Conservation (phyloP, 2,329 filamentous ascomycete species). For the Pseudogymnoascus sp. region DNA sequence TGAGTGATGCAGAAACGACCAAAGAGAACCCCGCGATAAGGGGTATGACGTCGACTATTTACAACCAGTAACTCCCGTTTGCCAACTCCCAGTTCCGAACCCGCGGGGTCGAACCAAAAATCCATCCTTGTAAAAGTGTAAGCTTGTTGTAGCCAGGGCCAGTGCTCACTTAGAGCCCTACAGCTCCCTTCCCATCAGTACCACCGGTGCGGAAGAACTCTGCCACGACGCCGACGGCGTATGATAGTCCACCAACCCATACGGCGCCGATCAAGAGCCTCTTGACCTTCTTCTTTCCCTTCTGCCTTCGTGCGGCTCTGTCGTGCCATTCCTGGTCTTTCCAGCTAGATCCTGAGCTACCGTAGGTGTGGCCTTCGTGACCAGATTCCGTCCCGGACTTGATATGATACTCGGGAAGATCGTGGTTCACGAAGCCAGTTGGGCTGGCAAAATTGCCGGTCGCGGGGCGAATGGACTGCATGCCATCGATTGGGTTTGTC, state of each 20-base stretch:
- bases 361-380: conserved; percentile 40
- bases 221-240: conserved; percentile 48
- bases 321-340: conserved; percentile 19
- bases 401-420: conserved; percentile 35
- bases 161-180: conserved; percentile 20
- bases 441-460: conserved; percentile 54
- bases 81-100: background rate
- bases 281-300: conserved; percentile 31
- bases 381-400: conserved; percentile 37
- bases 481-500: conserved; percentile 47
- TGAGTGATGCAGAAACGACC: conserved; percentile 2
- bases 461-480: conserved; percentile 27
- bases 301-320: conserved; percentile 28
- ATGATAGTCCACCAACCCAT: conserved; percentile 47
- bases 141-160: background rate
- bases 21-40: conserved; percentile 4
- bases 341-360: conserved; percentile 30
- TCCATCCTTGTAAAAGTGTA: background rate
- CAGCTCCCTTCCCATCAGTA: conserved; percentile 31
- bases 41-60: conserved; percentile 7
- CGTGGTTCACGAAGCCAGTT: conserved; percentile 57
- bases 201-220: conserved; percentile 48
- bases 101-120: conserved; percentile 3
- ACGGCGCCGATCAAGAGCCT: conserved; percentile 44
- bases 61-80: background rate